Percentiles rank a stretch among this genome's conserved stretches.
These are phyloP conservation scores for Coccomyxa sp. DNA, from an alignment of 139 green algal species.

Conservation along the genomic window DNA sequence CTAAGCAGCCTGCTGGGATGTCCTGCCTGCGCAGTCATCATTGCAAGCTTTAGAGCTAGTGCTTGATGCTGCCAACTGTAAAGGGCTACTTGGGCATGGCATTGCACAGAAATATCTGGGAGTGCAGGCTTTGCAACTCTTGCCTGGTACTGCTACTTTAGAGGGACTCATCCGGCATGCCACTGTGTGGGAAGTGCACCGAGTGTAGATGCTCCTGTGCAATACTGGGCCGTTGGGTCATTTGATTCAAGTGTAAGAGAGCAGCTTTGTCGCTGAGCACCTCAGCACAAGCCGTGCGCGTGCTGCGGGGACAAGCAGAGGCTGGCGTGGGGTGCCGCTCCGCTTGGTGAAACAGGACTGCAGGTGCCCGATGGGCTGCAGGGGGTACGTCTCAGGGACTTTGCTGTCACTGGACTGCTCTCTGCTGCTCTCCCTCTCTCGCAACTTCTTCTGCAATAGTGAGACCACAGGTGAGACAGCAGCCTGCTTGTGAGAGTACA, in stretches of 20 bases:
- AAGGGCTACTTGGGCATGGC: too few species aligned
- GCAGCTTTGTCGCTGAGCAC: not conserved
- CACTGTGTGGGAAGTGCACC: not conserved
- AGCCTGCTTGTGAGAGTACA: too few species aligned
- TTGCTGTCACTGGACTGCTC: too few species aligned
- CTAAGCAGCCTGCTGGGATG: constrained; percentile 54
- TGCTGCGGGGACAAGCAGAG: constrained; percentile 71
- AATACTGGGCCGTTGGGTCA: not conserved
- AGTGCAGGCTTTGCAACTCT: not conserved
- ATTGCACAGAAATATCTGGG: not conserved
- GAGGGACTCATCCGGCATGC: not conserved
- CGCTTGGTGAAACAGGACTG: constrained; percentile 56
- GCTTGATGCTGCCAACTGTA: too few species aligned
- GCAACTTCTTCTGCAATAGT: too few species aligned
- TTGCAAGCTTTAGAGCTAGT: too few species aligned
- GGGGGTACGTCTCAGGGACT: too few species aligned
- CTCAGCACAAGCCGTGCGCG: constrained; percentile 51
- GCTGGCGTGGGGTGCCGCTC: constrained; percentile 84
- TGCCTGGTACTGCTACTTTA: not conserved
- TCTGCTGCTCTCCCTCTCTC: too few species aligned
- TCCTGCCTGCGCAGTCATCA: constrained; percentile 18
- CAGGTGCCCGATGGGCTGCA: constrained; percentile 58
- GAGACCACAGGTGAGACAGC: too few species aligned
- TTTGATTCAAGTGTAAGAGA: not conserved
- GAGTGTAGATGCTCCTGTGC: not conserved